Evolutionary conservation across 2,329 filamentous ascomycete species (phyloP).

Genomic region (Fusarium sulawesiense): DNA sequence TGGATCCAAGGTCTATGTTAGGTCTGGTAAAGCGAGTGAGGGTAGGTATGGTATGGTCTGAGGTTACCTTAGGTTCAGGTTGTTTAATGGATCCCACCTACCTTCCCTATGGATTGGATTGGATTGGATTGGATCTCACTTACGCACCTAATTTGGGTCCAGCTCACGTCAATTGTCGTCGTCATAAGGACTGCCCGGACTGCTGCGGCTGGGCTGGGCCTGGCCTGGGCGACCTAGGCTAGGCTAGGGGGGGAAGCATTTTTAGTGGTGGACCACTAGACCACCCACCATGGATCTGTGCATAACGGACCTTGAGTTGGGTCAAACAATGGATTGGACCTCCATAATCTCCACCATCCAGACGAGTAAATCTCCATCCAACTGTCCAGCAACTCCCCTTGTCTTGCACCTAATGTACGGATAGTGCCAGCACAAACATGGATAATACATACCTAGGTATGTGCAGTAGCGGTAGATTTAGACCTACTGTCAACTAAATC

Average conservation of each 20-base stretch:
- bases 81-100: not conserved
- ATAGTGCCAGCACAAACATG: not conserved
- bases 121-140: slow-evolving; percentile 7
- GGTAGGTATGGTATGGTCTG: slow-evolving; percentile 23
- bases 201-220: slow-evolving; percentile 13
- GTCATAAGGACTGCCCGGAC: slow-evolving; percentile 35
- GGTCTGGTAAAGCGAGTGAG: not conserved
- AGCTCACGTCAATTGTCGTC: slow-evolving; percentile 27
- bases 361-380: slow-evolving; percentile 13
- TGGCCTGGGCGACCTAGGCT: not conserved
- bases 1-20: not conserved
- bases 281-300: slow-evolving; percentile 17
- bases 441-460: not conserved
- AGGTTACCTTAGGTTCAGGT: slow-evolving; percentile 12
- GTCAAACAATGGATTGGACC: slow-evolving; percentile 19
- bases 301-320: slow-evolving; percentile 21
- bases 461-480: slow-evolving; percentile 6
- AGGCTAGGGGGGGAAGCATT: not conserved
- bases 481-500: slow-evolving; percentile 24
- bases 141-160: not conserved
- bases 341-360: slow-evolving; percentile 8
- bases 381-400: not conserved
- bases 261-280: slow-evolving; percentile 19
- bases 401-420: not conserved
- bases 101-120: not conserved